Evolutionary conservation across 2,329 filamentous ascomycete genomes (phyloP), one percentile per base, ranked within the genome.

Genomic region (Chaetoscypha palmicola): DNA sequence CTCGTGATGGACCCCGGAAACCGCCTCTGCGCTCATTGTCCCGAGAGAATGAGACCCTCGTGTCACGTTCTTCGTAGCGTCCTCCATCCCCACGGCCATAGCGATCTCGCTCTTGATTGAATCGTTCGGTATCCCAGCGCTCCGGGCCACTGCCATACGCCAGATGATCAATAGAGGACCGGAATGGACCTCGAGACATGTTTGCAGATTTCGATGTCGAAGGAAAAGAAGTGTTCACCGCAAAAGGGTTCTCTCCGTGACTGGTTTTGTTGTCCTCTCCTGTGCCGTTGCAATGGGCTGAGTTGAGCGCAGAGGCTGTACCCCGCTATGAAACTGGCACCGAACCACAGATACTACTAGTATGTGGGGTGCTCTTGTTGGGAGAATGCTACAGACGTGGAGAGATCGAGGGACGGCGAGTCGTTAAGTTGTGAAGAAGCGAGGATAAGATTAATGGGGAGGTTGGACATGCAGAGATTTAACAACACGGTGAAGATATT

Each of bases 61-160:
- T 46, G 24, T 81, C 76, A 42, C 69, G 68, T 46, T 77, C 73
- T 47, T 76, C 71, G 46, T 68, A 70, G 38, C 68, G 65, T 24
- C 59, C 64, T 43, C 51, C 43, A 26, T 47, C 40, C 21, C 43
- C 47, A 7, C 56, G 49, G n/a, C 56, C 62, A 28, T 62, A 64
- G 30, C 65, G 69, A 38, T 69, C 67, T 33, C 70, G 67, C 45
- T 72, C 69, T 42, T 59, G 58, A 26, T 59, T 51, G 55, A 74
- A 71, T 50, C 75, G 76, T 50, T 76, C 76, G 36, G 68, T 68
- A 55, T 81, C 75, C 74, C 74, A 80, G 54, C 70, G 65, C 24
- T 58, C 48, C 8, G 48, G 55, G 17, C 55, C 55, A 23, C 52
- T 44, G 33, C 49, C 38, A 44, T 65, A 65, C 47, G 64, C 64